A percentile compares a stretch with the other conserved stretches of the same genome.
phyloP scores from a whole-genome alignment of 139 green algal species.

The Tetraselmis chui region DNA sequence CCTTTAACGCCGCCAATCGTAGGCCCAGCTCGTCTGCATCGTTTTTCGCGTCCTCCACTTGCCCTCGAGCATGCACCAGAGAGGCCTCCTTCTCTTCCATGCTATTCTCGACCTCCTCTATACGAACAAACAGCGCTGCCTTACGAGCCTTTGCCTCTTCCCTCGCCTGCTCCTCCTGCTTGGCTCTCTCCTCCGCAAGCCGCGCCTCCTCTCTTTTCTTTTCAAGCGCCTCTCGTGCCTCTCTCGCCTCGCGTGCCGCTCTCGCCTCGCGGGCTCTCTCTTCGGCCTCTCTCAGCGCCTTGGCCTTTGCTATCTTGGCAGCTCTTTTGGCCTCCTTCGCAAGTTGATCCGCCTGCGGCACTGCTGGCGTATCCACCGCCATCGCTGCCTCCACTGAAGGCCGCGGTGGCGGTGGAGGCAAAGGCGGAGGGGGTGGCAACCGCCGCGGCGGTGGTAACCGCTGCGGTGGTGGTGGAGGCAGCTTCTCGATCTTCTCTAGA shows the following conservation, averaged over 20 bases:
- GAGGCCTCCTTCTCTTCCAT: slow-evolving; percentile 6
- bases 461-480: slow-evolving; percentile 5
- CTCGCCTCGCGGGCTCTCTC: background rate
- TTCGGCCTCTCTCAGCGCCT: no score
- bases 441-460: background rate
- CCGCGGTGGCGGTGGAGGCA: slow-evolving; percentile 2
- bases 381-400: background rate
- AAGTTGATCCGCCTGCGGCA: background rate
- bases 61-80: background rate
- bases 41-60: background rate
- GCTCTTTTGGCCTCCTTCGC: background rate
- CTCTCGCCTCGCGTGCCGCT: background rate
- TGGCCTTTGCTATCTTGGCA: background rate
- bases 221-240: background rate
- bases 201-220: background rate
- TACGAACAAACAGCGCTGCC: slow-evolving; percentile 4
- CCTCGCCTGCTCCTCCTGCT: background rate
- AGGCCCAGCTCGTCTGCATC: background rate
- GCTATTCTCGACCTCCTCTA: slow-evolving; percentile 5
- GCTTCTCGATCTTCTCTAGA: background rate
- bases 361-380: background rate
- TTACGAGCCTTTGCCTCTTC: background rate
- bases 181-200: background rate
- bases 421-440: background rate
- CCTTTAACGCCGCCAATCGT: background rate